Percentiles rank a stretch among this genome's conserved stretches.
phyloP scores from a whole-genome alignment of 2,329 filamentous ascomycete species.

The Aspergillus eucalypticola region DNA sequence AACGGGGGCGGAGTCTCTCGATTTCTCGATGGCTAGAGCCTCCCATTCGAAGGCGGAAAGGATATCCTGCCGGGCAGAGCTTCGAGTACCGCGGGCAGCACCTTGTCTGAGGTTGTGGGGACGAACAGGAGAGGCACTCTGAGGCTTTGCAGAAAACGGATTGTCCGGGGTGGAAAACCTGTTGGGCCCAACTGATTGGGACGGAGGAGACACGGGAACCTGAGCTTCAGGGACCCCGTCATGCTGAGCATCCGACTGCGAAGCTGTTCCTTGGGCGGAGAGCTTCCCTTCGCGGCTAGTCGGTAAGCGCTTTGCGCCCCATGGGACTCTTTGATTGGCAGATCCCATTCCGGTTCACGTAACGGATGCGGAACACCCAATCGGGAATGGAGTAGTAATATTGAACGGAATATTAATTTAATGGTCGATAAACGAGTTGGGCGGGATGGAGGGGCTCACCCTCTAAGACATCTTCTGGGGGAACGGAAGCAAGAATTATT shows the following conservation, averaged over 20 bases:
- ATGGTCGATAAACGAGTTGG: too few relatives aligned
- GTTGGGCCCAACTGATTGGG: constrained; percentile 3
- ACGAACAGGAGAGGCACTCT: constrained; percentile 2
- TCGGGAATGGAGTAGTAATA: constrained; percentile 12
- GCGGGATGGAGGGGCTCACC: constrained; percentile 15
- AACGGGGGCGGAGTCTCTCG: constrained; percentile 11
- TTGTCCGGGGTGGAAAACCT: constrained; percentile 6
- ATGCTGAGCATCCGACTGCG: neutral
- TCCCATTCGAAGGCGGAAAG: constrained; percentile 31
- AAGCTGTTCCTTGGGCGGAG: neutral
- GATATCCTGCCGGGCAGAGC: constrained; percentile 19
- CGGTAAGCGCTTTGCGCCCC: constrained; percentile 19
- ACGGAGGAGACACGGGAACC: constrained; percentile 1
- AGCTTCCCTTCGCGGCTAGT: constrained; percentile 8
- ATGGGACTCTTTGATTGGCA: constrained; percentile 19
- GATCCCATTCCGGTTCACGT: constrained; percentile 19
- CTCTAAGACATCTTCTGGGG: neutral
- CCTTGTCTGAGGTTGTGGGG: constrained; percentile 22
- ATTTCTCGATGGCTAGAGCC: constrained; percentile 25
- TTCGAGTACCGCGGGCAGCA: constrained; percentile 29
- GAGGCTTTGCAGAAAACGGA: constrained; percentile 3
- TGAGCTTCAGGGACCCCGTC: neutral
- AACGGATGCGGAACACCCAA: constrained; percentile 20
- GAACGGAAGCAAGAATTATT: neutral
- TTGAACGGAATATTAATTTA: neutral